Base-by-base conservation (phyloP, 2,329 filamentous ascomycete species). In the Colletotrichum noveboracense region DNA sequence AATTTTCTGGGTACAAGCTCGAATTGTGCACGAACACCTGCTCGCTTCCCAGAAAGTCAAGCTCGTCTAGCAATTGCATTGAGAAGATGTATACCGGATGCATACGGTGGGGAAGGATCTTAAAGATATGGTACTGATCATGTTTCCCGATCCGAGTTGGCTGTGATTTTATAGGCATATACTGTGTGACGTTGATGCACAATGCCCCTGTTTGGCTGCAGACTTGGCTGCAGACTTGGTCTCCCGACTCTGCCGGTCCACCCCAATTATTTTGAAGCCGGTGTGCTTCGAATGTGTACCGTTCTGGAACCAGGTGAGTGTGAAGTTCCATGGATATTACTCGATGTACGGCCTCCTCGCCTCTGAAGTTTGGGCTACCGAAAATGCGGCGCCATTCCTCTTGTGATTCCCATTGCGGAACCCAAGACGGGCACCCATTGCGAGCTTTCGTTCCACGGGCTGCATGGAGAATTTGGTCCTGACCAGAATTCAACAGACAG, bases 311-410 rank as follows among this genome's bases (percentile, higher is more conserved):
- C 16, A 16, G 14, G 6, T 1, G 13, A 14, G 12, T 16, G 6
- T 38, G 6, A 38, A 38, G 14, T 8, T 2, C 14, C 14, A 38
- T 16, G 7, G 14, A 1, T 4, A 7, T 38, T 4, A 38, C 3
- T 16, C 1, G 34, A 0, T 38, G 34, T 16, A 38, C 3, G 16
- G 36, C 14, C 36, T 18, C 3, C 3, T 18, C 14, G 36, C 4
- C 34, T 38, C 14, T 38, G 3, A 38, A 5, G 4, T 38, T 0
- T 38, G 4, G 1, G 7, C 7, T 9, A 0, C 14, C 0, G 36
- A 38, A 18, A 38, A 38, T 0, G 36, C 7, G 7, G 14, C 7
- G 36, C 36, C 36, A 38, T 5, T 38, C 36, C 36, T 38, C 16
- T n/a, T 13, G 58, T 4, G 30, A 21, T 18, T 7, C 18, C 58